Evolutionary conservation across 2,329 filamentous ascomycete species (phyloP), one percentile per base, ranked within the genome.

Genomic region (Arthrobotrys pseudoclavata): DNA sequence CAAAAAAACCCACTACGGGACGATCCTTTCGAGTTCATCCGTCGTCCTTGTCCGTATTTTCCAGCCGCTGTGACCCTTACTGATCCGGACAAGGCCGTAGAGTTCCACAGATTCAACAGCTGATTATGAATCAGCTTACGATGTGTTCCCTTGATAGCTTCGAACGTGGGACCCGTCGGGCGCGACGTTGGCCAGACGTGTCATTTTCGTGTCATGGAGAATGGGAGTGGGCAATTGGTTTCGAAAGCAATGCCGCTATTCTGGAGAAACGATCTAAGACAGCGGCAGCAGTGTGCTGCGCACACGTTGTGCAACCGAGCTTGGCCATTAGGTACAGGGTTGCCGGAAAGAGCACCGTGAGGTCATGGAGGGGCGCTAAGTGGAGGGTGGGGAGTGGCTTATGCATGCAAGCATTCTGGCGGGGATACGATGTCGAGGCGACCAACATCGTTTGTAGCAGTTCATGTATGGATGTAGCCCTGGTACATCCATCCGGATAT

Each of bases 231-330:
- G 34, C 45, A 45, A 57, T 53, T 61, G 53, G 34, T 26, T 52
- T 47, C 22, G 24, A 55, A 34, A 55, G 48, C 29, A 37, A 62
- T 62, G 61, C 69, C 52, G 48, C 52, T 67, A 52, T 55, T 64
- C 48, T 55, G 57, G 22, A 24, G 68, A 64, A 34, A 29, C 31
- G 66, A 69, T 69, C 66, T 69, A 57, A 71, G 47, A 69, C 70
- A 74, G 55, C 63, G 53, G 70, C 70, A 61, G 52, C 61, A 34
- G 37, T 53, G 47, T 62, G 52, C 55, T 75, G 70, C 45, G 63
- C 70, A 75, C 70, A 75, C 70, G 63, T 75, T 75, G 70, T 75
- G 63, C 70, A 63, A 75, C 70, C 63, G 55, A 69, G 70, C 70
- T 75, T 75, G 53, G 70, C 70, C 55, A 57, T 61, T 68, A 45